Evolutionary conservation across 106 monocot genomes (phyloP).

Genomic region (Dioscorea zingiberensis): DNA sequence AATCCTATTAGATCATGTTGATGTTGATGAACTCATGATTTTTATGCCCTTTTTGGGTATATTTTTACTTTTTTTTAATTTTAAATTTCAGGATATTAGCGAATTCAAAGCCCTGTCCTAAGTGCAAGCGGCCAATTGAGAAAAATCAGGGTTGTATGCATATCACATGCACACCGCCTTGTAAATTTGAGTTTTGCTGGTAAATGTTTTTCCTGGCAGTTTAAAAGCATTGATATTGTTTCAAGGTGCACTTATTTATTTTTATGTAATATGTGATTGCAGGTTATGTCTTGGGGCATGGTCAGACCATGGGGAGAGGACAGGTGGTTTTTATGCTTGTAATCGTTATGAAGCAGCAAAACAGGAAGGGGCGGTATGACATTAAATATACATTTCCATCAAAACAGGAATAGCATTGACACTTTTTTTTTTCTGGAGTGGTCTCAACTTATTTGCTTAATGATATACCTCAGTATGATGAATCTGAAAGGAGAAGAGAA

Average conservation of each 20-base stretch:
- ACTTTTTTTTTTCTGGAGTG: neutral
- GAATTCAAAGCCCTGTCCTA: conserved; percentile 88
- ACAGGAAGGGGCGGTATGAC: conserved; percentile 76
- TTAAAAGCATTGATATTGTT: neutral
- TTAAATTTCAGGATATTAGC: conserved; percentile 70
- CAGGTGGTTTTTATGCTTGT: conserved; percentile 85
- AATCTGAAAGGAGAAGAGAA: conserved; percentile 82
- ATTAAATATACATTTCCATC: neutral
- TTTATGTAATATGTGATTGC: conserved; percentile 4
- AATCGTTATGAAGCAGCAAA: conserved; percentile 88
- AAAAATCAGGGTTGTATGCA: conserved; percentile 96
- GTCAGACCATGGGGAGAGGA: conserved; percentile 87
- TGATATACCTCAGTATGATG: conserved; percentile 55
- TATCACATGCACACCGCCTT: conserved; percentile 85
- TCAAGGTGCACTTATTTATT: neutral
- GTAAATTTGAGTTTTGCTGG: conserved; percentile 95
- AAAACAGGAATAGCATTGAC: neutral
- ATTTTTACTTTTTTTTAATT: neutral
- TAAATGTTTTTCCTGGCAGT: neutral
- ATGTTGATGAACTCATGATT: neutral
- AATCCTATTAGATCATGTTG: neutral
- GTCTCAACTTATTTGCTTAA: neutral
- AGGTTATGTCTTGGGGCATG: conserved; percentile 88
- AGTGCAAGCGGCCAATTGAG: conserved; percentile 83
- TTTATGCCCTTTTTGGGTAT: too few relatives aligned